These are phyloP conservation scores for Arbutus unedo DNA, from an alignment of 148 eudicot genomes.

Conservation along the genomic window DNA sequence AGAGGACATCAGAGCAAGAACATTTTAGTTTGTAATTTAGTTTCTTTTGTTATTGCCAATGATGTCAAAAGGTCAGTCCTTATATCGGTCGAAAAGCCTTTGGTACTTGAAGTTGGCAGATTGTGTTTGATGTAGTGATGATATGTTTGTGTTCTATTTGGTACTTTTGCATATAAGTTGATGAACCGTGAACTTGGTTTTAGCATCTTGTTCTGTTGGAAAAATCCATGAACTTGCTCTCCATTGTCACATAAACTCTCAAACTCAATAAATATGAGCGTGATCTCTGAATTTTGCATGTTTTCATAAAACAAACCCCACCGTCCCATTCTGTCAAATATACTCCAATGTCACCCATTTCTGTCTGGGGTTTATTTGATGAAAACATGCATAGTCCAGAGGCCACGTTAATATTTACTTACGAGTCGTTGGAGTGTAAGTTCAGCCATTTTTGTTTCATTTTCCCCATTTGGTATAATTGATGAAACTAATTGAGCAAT, in stretches of 20 bases:
- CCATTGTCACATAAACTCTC: too few relatives aligned
- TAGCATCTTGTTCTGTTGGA: not conserved
- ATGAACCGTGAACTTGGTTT: not conserved
- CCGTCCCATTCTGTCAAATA: too few relatives aligned
- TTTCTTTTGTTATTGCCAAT: not conserved
- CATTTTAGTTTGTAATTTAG: too few relatives aligned
- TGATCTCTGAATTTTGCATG: too few relatives aligned
- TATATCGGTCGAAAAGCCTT: not conserved
- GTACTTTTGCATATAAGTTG: not conserved
- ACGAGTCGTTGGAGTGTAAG: too few relatives aligned
- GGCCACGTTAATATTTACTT: too few relatives aligned
- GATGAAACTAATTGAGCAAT: not conserved
- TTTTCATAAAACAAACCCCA: not conserved
- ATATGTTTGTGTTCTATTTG: not conserved
- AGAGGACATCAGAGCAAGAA: not conserved
- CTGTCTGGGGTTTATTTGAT: too few relatives aligned
- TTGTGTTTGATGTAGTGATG: not conserved
- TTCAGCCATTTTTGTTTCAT: not conserved
- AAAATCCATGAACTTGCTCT: too few relatives aligned
- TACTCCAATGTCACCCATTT: too few relatives aligned
- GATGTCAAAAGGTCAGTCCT: not conserved
- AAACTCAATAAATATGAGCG: too few relatives aligned
- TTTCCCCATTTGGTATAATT: not conserved
- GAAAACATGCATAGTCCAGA: too few relatives aligned
- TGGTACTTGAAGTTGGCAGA: not conserved